Evolutionary conservation across 257 asterid species (phyloP).

Genomic region (Solanum pinnatisectum): DNA sequence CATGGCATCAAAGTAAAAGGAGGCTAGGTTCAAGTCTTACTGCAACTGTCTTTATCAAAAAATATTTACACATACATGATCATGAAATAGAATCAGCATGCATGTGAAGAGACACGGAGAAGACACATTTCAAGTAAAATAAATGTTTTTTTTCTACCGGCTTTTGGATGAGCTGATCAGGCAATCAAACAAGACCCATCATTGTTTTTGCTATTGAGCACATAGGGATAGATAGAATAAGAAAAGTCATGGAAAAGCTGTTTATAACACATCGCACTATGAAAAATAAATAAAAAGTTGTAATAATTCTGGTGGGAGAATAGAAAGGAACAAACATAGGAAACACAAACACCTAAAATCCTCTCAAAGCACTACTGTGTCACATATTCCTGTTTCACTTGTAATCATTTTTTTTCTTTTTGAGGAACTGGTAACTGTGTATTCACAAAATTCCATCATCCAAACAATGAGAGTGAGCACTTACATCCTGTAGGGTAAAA

Average conservation of each 20-base stretch:
- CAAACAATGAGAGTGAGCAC: too few species aligned
- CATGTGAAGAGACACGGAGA: neutral
- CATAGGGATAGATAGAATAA: neutral
- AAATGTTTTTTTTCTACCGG: neutral
- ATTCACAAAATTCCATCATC: too few species aligned
- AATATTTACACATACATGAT: neutral
- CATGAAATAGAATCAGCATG: neutral
- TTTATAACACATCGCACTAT: neutral
- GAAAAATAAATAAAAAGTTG: neutral
- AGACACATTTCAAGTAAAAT: neutral
- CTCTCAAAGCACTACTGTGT: neutral
- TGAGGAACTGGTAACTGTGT: too few species aligned
- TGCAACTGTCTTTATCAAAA: neutral
- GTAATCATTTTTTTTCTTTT: neutral
- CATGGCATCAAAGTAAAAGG: neutral
- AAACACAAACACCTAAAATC: neutral
- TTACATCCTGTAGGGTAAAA: too few species aligned
- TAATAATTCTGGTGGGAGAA: neutral
- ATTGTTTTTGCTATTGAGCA: neutral
- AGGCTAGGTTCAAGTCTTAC: neutral
- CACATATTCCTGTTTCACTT: neutral
- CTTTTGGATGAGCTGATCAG: neutral
- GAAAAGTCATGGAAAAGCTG: neutral
- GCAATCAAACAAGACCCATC: neutral
- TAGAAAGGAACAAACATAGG: neutral